These are phyloP conservation scores for Leishmania turanica DNA, from an alignment of 208 protist genomes.

Conservation along the genomic window DNA sequence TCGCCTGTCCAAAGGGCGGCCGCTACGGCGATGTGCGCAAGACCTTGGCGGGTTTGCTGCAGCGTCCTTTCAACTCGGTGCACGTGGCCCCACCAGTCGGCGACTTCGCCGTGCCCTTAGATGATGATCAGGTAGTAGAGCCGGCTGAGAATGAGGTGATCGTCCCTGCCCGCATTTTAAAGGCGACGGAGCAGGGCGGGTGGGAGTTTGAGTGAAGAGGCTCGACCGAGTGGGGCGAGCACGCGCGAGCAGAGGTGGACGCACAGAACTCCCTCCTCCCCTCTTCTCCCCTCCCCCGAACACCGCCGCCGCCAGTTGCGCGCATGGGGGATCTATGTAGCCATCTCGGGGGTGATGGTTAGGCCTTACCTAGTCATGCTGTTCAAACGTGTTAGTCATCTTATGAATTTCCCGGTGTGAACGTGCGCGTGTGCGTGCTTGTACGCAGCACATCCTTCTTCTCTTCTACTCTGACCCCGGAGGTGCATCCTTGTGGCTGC, in stretches of 20 bases:
- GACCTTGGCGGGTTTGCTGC: constrained; percentile 61
- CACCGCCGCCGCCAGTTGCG: neutral
- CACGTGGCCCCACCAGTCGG: constrained; percentile 30
- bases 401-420: neutral
- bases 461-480: neutral
- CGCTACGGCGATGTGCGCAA: constrained; percentile 77
- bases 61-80: constrained; percentile 43
- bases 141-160: constrained; percentile 37
- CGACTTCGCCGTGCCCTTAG: constrained; percentile 24
- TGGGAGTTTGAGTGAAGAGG: constrained; percentile 42
- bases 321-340: neutral
- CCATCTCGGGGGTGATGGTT: neutral
- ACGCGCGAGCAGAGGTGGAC: neutral
- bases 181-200: constrained; percentile 27
- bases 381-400: neutral
- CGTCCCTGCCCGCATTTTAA: constrained; percentile 41
- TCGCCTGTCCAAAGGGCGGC: constrained; percentile 50
- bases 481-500: neutral
- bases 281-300: neutral
- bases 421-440: neutral
- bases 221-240: too few species aligned
- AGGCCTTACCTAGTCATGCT: neutral
- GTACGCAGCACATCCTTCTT: neutral
- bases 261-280: neutral
- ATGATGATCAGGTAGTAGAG: constrained; percentile 37